A percentile compares a stretch with the other conserved stretches of the same genome.
phyloP scores from a whole-genome alignment of 306 rosid genomes.

The Casuarina glauca region DNA sequence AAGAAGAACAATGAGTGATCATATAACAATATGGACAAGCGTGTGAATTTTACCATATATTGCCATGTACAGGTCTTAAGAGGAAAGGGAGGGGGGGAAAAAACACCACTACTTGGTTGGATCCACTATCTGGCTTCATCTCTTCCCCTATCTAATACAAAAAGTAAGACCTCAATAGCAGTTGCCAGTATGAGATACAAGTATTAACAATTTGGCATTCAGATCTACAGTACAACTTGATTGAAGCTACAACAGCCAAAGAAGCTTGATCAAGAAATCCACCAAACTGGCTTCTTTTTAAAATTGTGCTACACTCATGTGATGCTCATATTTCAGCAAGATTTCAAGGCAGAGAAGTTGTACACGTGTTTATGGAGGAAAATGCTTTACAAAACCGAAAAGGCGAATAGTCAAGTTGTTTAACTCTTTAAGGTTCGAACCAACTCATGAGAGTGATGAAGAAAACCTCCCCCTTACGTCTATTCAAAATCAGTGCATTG shows the following conservation, averaged over 20 bases:
- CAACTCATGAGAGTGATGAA: constrained; percentile 13
- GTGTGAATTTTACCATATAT: background rate
- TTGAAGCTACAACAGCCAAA: constrained; percentile 22
- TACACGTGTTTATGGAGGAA: constrained; percentile 18
- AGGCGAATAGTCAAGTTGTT: constrained; percentile 3
- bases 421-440: constrained; percentile 23
- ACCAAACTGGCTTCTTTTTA: constrained; percentile 21
- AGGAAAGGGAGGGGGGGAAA: no score
- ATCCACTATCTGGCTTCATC: constrained; percentile 8
- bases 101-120: background rate
- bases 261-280: constrained; percentile 16
- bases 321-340: constrained; percentile 12
- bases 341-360: constrained; percentile 14
- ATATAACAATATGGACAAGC: background rate
- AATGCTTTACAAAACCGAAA: constrained; percentile 2
- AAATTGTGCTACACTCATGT: constrained; percentile 22
- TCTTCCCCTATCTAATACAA: constrained; percentile 15
- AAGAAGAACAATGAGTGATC: background rate
- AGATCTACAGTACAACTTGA: constrained; percentile 13
- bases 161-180: constrained; percentile 9
- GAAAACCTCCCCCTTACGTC: constrained; percentile 17
- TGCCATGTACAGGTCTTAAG: no score
- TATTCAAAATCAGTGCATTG: constrained; percentile 52
- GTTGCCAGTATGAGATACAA: constrained; percentile 31
- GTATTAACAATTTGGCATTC: constrained; percentile 34